Conservation (phyloP, 2,329 filamentous ascomycete genomes). For the Lachnellula arida region DNA sequence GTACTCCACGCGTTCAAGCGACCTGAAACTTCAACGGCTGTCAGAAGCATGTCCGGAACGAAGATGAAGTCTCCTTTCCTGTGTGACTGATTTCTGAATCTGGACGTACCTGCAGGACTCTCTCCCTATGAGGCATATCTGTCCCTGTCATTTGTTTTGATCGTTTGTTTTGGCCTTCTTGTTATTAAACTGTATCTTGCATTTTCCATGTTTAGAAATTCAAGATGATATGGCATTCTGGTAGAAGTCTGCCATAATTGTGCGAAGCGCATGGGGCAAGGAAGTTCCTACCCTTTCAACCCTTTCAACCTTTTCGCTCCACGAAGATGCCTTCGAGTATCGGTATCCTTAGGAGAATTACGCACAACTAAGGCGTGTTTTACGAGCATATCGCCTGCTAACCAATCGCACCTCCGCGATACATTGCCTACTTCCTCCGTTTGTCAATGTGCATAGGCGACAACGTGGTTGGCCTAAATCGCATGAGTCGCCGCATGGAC, state of each 20-base stretch:
- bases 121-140: background rate
- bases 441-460: slow-evolving; percentile 26
- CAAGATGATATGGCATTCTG: background rate
- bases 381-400: slow-evolving; percentile 14
- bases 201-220: background rate
- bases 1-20: slow-evolving; percentile 28
- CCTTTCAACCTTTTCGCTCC: slow-evolving; percentile 7
- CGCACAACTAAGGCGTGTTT: slow-evolving; percentile 13
- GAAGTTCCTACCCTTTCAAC: background rate
- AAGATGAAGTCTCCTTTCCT: background rate
- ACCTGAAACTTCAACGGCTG: slow-evolving; percentile 29
- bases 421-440: slow-evolving; percentile 20
- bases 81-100: slow-evolving; percentile 6
- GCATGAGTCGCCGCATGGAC: slow-evolving; percentile 20
- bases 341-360: slow-evolving; percentile 13
- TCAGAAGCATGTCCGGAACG: slow-evolving; percentile 13
- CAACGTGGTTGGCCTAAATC: slow-evolving; percentile 28
- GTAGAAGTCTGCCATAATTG: no score
- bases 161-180: background rate
- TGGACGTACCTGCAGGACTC: slow-evolving; percentile 8
- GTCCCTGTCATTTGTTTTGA: background rate
- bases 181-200: background rate
- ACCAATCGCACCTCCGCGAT: slow-evolving; percentile 17
- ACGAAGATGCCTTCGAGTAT: slow-evolving; percentile 21
- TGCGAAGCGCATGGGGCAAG: background rate